Conservation (phyloP, 768 basidiomycete species). For the Psilocybe cyanescens region DNA sequence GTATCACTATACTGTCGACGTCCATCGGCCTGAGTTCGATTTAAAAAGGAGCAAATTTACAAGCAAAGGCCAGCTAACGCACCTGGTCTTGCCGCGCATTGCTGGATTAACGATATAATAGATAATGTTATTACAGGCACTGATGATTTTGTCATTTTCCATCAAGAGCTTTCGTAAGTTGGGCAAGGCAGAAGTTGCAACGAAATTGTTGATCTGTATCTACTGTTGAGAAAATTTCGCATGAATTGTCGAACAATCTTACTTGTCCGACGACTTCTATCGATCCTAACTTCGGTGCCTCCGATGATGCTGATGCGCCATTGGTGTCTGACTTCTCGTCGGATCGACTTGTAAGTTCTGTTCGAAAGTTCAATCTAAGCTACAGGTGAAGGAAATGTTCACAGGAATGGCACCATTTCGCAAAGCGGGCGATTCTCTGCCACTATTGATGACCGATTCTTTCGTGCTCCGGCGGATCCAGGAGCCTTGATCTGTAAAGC, state of each 20-base stretch:
- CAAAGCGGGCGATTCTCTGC: slow-evolving; percentile 71
- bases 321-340: slow-evolving; percentile 65
- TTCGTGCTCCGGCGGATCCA: slow-evolving; percentile 78
- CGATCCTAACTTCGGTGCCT: slow-evolving; percentile 36
- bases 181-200: slow-evolving; percentile 72
- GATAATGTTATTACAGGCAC: slow-evolving; percentile 81
- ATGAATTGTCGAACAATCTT: slow-evolving; percentile 9
- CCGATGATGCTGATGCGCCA: slow-evolving; percentile 38
- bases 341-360: slow-evolving; percentile 41
- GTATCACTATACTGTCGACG: slow-evolving; percentile 66
- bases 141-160: slow-evolving; percentile 82
- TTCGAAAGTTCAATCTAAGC: not conserved
- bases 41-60: not conserved
- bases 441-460: slow-evolving; percentile 63
- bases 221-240: slow-evolving; percentile 6
- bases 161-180: slow-evolving; percentile 77
- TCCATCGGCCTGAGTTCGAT: slow-evolving; percentile 67
- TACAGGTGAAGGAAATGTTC: slow-evolving; percentile 14
- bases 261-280: slow-evolving; percentile 55
- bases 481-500: slow-evolving; percentile 73
- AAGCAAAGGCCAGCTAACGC: slow-evolving; percentile 15
- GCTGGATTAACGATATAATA: slow-evolving; percentile 85
- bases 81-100: slow-evolving; percentile 80
- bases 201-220: slow-evolving; percentile 69
- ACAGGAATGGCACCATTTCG: slow-evolving; percentile 43